These are phyloP conservation scores for Babesia sp. DNA, from an alignment of 169 alveolate species.

Conservation along the genomic window DNA sequence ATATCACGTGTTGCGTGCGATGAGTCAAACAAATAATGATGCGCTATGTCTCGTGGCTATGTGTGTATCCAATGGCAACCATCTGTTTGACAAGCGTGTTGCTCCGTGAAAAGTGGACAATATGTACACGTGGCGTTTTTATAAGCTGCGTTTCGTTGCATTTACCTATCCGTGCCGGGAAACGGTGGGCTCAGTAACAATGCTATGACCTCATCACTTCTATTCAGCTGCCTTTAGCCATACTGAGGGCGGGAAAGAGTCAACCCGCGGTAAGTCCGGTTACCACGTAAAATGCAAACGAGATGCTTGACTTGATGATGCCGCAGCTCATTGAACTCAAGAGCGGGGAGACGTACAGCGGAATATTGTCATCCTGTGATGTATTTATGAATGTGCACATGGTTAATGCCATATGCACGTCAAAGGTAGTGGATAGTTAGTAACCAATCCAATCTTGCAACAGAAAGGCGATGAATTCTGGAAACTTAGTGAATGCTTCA, in stretches of 20 bases:
- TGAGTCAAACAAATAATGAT: not conserved
- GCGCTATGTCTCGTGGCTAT: no score
- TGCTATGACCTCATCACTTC: no score
- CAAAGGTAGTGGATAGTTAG: slow-evolving; percentile 54
- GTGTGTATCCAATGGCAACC: not conserved
- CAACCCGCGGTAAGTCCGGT: slow-evolving; percentile 80
- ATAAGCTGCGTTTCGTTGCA: not conserved
- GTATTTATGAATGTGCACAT: slow-evolving; percentile 83
- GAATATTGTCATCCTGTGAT: slow-evolving; percentile 79
- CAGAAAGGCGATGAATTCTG: slow-evolving; percentile 79
- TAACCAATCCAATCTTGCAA: not conserved
- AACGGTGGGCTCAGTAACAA: no score
- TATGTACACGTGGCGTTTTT: not conserved
- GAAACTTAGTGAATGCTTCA: slow-evolving; percentile 80
- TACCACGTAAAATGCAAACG: not conserved
- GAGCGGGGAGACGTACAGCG: slow-evolving; percentile 85
- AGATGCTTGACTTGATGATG: not conserved
- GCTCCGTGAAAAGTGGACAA: not conserved
- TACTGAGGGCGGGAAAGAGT: slow-evolving; percentile 79
- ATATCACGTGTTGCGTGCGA: not conserved
- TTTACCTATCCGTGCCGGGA: not conserved
- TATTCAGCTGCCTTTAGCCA: slow-evolving; percentile 80
- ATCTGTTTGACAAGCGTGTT: not conserved
- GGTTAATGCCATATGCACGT: slow-evolving; percentile 81
- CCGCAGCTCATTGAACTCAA: slow-evolving; percentile 82